Evolutionary conservation across 768 basidiomycete species (phyloP).

Genomic region (Chiua virens): DNA sequence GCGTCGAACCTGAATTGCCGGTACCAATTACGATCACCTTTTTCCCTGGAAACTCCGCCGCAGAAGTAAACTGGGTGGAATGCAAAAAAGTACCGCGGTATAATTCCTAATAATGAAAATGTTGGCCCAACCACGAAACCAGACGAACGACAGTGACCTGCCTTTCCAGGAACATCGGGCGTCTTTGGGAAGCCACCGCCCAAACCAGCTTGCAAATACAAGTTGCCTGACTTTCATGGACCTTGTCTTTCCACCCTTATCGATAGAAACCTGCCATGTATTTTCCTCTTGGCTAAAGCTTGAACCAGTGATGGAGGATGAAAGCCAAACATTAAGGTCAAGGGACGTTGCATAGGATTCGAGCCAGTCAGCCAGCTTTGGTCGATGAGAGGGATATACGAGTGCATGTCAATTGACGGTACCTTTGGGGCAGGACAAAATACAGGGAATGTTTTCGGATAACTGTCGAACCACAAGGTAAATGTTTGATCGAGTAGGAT

Average conservation of each 20-base stretch:
- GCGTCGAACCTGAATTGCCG: slow-evolving; percentile 50
- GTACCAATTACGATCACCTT: slow-evolving; percentile 66
- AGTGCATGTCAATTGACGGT: neutral
- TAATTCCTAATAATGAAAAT: slow-evolving; percentile 33
- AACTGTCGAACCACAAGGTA: slow-evolving; percentile 32
- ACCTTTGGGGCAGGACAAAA: slow-evolving; percentile 53
- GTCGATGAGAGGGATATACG: neutral
- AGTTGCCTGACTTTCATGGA: slow-evolving; percentile 47
- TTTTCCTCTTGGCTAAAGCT: slow-evolving; percentile 34
- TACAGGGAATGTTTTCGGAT: slow-evolving; percentile 53
- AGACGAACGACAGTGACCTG: slow-evolving; percentile 8
- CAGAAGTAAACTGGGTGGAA: slow-evolving; percentile 48
- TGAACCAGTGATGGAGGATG: slow-evolving; percentile 38
- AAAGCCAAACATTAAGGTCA: slow-evolving; percentile 64
- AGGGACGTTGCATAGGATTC: slow-evolving; percentile 57
- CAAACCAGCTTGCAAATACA: slow-evolving; percentile 58
- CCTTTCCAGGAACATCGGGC: slow-evolving; percentile 46
- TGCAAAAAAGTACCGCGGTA: slow-evolving; percentile 58
- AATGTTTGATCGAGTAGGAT: neutral
- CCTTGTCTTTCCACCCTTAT: slow-evolving; percentile 30
- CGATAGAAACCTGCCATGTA: slow-evolving; percentile 45
- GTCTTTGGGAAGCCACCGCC: slow-evolving; percentile 47
- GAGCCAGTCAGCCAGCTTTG: slow-evolving; percentile 60
- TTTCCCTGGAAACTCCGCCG: slow-evolving; percentile 51
- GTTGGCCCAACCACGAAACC: too few relatives aligned